Evolutionary conservation across 2,329 filamentous ascomycete genomes (phyloP).

Genomic region (Myriosclerotinia duriaeana): DNA sequence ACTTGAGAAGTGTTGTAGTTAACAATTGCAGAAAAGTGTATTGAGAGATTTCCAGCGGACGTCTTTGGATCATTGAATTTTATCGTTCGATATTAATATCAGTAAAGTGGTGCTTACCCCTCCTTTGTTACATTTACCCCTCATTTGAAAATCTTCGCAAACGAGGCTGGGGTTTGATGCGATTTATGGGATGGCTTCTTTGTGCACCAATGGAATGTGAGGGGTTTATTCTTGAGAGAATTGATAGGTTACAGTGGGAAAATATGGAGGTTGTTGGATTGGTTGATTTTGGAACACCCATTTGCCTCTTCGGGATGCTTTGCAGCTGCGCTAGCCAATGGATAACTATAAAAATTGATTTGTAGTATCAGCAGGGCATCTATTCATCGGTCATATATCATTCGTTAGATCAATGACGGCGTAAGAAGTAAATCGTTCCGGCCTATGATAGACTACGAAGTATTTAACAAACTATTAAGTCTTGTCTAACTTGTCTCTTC

Average conservation of each 20-base stretch:
- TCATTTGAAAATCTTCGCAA: constrained; percentile 11
- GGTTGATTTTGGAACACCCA: too few species aligned
- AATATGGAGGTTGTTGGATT: background rate
- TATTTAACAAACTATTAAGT: too few species aligned
- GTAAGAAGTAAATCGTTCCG: too few species aligned
- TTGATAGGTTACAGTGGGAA: background rate
- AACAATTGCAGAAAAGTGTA: background rate
- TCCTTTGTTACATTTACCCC: constrained; percentile 21
- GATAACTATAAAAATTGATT: too few species aligned
- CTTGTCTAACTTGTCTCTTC: background rate
- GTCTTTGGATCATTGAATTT: background rate
- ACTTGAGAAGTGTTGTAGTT: too few species aligned
- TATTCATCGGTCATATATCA: too few species aligned
- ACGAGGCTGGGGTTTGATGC: background rate
- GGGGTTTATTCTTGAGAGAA: background rate
- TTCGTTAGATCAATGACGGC: too few species aligned
- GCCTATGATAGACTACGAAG: too few species aligned
- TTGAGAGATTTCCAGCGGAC: background rate
- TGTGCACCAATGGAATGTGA: background rate
- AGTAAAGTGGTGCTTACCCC: constrained; percentile 8
- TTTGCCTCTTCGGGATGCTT: background rate
- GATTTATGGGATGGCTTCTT: background rate
- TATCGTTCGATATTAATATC: constrained; percentile 1
- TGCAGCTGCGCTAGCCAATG: background rate
- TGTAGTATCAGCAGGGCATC: too few species aligned